These are phyloP conservation scores for Phaeotremella skinneri DNA, from an alignment of 768 basidiomycete genomes.

Conservation along the genomic window DNA sequence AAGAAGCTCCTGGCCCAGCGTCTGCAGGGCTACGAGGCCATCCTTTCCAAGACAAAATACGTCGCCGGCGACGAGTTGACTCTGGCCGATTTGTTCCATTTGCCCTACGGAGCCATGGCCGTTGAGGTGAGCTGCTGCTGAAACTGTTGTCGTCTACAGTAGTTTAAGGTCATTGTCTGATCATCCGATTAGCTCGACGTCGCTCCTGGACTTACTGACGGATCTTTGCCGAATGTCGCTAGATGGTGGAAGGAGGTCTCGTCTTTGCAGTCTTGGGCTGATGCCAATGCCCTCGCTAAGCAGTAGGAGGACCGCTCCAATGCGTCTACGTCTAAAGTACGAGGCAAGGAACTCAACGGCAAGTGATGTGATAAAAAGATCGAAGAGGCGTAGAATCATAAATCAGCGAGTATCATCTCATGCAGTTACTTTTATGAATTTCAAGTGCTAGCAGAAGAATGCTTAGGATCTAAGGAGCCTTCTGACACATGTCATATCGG, in stretches of 20 bases:
- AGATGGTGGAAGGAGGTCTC: slow-evolving; percentile 31
- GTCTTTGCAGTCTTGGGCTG: slow-evolving; percentile 11
- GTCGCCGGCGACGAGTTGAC: slow-evolving; percentile 57
- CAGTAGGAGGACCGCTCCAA: no score
- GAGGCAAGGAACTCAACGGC: no score
- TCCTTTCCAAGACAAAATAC: slow-evolving; percentile 61
- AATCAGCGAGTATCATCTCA: no score
- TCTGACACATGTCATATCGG: no score
- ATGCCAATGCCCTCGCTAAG: not conserved
- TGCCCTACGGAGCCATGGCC: slow-evolving; percentile 54
- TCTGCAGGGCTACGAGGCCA: slow-evolving; percentile 59
- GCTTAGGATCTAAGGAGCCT: no score
- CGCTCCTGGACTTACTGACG: slow-evolving; percentile 26
- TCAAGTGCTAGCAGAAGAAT: no score
- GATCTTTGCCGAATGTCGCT: slow-evolving; percentile 20
- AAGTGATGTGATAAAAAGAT: no score
- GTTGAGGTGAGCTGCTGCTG: slow-evolving; percentile 1
- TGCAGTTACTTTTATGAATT: no score
- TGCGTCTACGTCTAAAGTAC: no score
- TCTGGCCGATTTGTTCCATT: slow-evolving; percentile 62
- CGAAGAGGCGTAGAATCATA: no score
- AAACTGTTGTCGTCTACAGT: not conserved
- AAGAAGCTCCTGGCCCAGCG: slow-evolving; percentile 52
- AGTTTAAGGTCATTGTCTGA: no score
- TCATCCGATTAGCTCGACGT: slow-evolving; percentile 5